These are phyloP conservation scores for Saccharomycopsis sp. DNA, from an alignment of 805 yeast species.

Conservation along the genomic window DNA sequence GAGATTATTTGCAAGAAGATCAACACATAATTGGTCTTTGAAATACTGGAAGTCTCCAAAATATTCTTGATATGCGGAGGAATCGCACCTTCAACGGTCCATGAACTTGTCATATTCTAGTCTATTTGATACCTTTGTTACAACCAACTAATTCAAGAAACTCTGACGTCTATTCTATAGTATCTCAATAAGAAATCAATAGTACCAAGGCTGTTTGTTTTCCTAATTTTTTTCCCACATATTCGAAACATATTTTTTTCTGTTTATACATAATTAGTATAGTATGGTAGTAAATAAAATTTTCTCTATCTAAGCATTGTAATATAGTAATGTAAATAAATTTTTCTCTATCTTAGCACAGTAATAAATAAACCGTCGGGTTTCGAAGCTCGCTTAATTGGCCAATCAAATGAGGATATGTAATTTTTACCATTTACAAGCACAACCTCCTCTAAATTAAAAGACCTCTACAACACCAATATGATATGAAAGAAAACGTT, in stretches of 20 bases:
- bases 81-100: conserved; percentile 52
- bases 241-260: too few relatives aligned
- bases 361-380: background rate
- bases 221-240: background rate
- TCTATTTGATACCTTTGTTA: too few relatives aligned
- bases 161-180: too few relatives aligned
- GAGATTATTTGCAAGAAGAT: conserved; percentile 61
- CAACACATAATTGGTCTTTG: conserved; percentile 41
- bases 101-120: conserved; percentile 22
- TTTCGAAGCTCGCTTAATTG: background rate
- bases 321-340: too few relatives aligned
- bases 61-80: conserved; percentile 40
- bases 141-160: background rate
- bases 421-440: background rate
- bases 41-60: conserved; percentile 27
- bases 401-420: background rate
- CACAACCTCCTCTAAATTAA: too few relatives aligned
- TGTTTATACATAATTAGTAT: too few relatives aligned
- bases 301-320: background rate
- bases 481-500: background rate
- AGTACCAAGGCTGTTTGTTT: background rate
- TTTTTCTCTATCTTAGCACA: background rate
- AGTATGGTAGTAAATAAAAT: background rate
- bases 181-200: too few relatives aligned
- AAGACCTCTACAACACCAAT: too few relatives aligned